phyloP scores from a whole-genome alignment of 176 grass and related monocot species.

The Poa pratensis region DNA sequence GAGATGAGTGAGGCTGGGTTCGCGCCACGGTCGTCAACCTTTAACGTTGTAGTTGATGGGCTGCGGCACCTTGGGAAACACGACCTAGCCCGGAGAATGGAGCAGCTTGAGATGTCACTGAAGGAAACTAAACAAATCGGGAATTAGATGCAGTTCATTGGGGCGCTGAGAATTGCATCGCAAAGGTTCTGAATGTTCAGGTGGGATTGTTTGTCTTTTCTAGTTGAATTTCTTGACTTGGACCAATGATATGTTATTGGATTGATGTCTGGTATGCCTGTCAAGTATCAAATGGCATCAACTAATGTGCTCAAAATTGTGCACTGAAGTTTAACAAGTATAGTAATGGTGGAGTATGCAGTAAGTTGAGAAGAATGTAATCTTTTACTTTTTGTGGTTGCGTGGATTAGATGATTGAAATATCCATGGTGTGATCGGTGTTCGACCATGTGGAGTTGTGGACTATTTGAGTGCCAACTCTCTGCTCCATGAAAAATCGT shows the following conservation, averaged over 20 bases:
- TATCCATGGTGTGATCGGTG: not conserved
- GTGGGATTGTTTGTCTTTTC: conserved; percentile 14
- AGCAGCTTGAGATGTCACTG: conserved; percentile 74
- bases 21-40: conserved; percentile 60
- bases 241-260: not conserved
- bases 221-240: conserved; percentile 1
- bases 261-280: not conserved
- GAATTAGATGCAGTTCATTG: not conserved
- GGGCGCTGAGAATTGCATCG: not conserved
- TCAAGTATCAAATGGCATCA: not conserved
- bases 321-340: not conserved
- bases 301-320: conserved; percentile 15
- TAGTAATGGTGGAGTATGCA: not conserved
- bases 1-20: conserved; percentile 90
- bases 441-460: conserved; percentile 6
- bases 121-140: conserved; percentile 51
- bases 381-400: not conserved
- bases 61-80: conserved; percentile 75
- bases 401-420: not conserved
- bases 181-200: conserved; percentile 27
- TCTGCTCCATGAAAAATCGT: conserved; percentile 12
- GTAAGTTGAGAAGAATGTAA: conserved; percentile 1
- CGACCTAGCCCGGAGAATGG: conserved; percentile 75
- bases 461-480: not conserved
- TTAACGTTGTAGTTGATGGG: conserved; percentile 76